Evolutionary conservation across 805 yeast genomes (phyloP), one percentile per base, ranked within the genome.

Genomic region (Debaryomyces hansenii): DNA sequence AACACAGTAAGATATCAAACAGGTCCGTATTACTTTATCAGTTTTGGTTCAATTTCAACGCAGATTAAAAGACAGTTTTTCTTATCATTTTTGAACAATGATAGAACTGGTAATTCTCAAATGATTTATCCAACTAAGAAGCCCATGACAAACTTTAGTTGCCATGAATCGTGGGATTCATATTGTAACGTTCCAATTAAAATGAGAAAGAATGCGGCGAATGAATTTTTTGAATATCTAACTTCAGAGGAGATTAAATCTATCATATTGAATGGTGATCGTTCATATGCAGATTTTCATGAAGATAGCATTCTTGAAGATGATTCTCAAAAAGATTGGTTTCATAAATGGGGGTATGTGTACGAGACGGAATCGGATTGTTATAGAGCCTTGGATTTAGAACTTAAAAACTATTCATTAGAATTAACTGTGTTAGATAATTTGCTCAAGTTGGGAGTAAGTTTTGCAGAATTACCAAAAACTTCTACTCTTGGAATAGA

Each of bases 1-100:
- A 55, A 53, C 5, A 41, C 43, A 10, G 45, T 55, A 2, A 47
- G 59, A 24, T 43, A 49, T 31, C 53, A 51, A 40, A 29, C 52
- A 14, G 56, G 52, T 12, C 55, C 55, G 4, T 38, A 45, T 8
- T 49, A 42, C 27, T 55, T 35, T 31, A 40, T 50, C n/a, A 53
- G 57, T 41, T 55, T 45, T 44, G 59, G 59, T 1, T 42, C 50
- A 7, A 43, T 55, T 41, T 49, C 56, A 7, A 49, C 45, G 14
- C 55, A 53, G 37, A 40, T 55, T 12, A 53, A 47, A 34, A 41
- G 53, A 32, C 49, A 51, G 9, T 55, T 55, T 46, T 55, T 42
- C 42, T 31, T 34, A 12, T 24, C 41, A 29, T 38, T 43, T 28
- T 24, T 48, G 10, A 42, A 36, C 1, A 52, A 54, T 39, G 40